These are phyloP conservation scores for Boletus sp. DNA, from an alignment of 768 basidiomycete species.

Conservation along the genomic window DNA sequence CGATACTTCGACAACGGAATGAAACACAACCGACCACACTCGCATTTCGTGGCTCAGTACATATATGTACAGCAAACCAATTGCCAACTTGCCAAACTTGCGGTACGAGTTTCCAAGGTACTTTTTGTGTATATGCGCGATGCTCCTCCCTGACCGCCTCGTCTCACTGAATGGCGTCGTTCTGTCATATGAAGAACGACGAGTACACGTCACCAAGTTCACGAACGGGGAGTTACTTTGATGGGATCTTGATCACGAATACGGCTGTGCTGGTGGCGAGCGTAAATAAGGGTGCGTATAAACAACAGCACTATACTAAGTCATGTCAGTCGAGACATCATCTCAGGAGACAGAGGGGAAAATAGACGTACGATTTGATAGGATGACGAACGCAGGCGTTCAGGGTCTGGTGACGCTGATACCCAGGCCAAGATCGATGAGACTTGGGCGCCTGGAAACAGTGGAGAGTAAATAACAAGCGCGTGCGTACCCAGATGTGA, in stretches of 20 bases:
- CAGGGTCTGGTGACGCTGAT: conserved; percentile 13
- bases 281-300: conserved; percentile 4
- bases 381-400: conserved; percentile 19
- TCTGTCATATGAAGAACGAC: not conserved
- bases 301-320: not conserved
- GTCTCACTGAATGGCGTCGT: conserved; percentile 4
- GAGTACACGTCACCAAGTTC: not conserved
- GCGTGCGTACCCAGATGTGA: conserved; percentile 9
- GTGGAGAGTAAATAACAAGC: too few relatives aligned
- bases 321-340: not conserved
- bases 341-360: too few relatives aligned
- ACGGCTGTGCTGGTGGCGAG: not conserved
- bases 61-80: too few relatives aligned
- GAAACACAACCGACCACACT: too few relatives aligned
- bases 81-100: conserved; percentile 1
- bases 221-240: not conserved
- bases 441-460: not conserved
- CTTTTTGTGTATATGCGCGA: conserved; percentile 8
- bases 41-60: too few relatives aligned
- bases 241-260: conserved; percentile 5
- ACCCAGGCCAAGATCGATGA: not conserved
- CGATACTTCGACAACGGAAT: too few relatives aligned
- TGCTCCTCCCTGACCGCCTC: conserved; percentile 7
- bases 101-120: conserved; percentile 13
- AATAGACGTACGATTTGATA: not conserved